These are phyloP conservation scores for Tuber calosporum DNA, from an alignment of 495 filamentous ascomycete species.

Conservation along the genomic window DNA sequence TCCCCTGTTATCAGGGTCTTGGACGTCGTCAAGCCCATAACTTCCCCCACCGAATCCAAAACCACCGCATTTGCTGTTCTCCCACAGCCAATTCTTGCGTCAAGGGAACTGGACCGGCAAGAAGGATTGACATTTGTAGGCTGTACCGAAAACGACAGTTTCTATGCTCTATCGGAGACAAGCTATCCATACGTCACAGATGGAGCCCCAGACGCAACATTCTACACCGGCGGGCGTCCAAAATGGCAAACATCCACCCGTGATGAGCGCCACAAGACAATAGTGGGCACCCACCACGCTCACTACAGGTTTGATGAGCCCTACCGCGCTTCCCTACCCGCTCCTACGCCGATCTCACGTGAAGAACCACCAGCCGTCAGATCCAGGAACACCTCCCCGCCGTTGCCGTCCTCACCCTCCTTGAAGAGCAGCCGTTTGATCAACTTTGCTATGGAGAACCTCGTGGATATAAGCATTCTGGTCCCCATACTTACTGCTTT, in stretches of 20 bases:
- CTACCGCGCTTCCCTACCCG: constrained; percentile 33
- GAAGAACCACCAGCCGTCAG: constrained; percentile 21
- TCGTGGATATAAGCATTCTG: constrained; percentile 34
- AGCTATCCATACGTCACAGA: constrained; percentile 59
- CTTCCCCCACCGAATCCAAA: constrained; percentile 52
- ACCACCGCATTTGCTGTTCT: constrained; percentile 65
- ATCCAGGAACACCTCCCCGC: constrained; percentile 27
- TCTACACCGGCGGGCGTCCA: constrained; percentile 21
- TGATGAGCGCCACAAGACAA: constrained; percentile 31
- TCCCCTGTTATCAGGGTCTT: constrained; percentile 86
- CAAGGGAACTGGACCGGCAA: constrained; percentile 50
- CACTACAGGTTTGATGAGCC: constrained; percentile 28
- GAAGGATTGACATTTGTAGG: constrained; percentile 68
- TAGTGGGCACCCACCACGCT: constrained; percentile 35
- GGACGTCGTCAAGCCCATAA: constrained; percentile 67
- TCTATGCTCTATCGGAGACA: constrained; percentile 87
- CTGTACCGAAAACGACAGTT: constrained; percentile 71
- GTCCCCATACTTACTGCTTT: constrained; percentile 7
- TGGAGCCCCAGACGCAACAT: constrained; percentile 31
- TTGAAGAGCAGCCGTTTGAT: constrained; percentile 30
- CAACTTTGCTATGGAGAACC: constrained; percentile 29
- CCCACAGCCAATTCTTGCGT: constrained; percentile 59
- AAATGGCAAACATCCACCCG: constrained; percentile 29
- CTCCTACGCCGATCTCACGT: constrained; percentile 8
- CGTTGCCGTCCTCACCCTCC: constrained; percentile 33